Conservation (phyloP, 2,329 filamentous ascomycete genomes). For the Waltergamsia citrina region DNA sequence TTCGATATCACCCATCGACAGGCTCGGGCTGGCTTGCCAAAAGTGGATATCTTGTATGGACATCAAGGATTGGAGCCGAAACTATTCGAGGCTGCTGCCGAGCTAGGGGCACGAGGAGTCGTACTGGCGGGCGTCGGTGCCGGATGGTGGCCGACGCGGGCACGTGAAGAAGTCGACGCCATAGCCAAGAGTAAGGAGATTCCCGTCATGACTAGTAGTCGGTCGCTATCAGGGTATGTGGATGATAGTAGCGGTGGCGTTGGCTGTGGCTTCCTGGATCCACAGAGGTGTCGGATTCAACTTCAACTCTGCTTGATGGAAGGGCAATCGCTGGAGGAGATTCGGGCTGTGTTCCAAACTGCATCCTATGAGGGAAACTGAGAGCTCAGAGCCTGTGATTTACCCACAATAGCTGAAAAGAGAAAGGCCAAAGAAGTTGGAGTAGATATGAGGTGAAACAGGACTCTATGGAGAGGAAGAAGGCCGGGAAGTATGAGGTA, state of each 20-base stretch:
- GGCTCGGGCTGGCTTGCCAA: constrained; percentile 28
- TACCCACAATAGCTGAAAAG: no score
- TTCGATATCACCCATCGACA: constrained; percentile 24
- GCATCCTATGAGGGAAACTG: no score
- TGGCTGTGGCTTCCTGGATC: constrained; percentile 44
- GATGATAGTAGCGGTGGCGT: constrained; percentile 26
- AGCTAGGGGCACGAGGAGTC: constrained; percentile 40
- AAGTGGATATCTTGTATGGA: constrained; percentile 46
- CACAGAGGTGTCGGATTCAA: constrained; percentile 44
- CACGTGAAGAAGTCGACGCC: constrained; percentile 27
- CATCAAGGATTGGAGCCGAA: constrained; percentile 41
- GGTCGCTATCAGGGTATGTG: constrained; percentile 44
- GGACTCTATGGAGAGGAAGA: no score
- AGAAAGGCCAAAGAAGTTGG: no score
- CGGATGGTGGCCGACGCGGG: constrained; percentile 34
- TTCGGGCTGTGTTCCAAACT: constrained; percentile 17
- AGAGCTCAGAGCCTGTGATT: no score
- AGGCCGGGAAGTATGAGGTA: no score
- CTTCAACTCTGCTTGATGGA: constrained; percentile 29
- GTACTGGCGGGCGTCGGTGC: constrained; percentile 47
- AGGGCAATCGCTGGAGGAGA: constrained; percentile 14
- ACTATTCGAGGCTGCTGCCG: constrained; percentile 37
- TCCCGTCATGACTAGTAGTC: constrained; percentile 40
- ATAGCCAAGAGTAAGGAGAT: constrained; percentile 30
- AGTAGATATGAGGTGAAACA: no score